Percentiles rank a stretch among this genome's conserved stretches.
These are phyloP conservation scores for Parietaria judaica DNA, from an alignment of 306 rosid species.

Conservation along the genomic window DNA sequence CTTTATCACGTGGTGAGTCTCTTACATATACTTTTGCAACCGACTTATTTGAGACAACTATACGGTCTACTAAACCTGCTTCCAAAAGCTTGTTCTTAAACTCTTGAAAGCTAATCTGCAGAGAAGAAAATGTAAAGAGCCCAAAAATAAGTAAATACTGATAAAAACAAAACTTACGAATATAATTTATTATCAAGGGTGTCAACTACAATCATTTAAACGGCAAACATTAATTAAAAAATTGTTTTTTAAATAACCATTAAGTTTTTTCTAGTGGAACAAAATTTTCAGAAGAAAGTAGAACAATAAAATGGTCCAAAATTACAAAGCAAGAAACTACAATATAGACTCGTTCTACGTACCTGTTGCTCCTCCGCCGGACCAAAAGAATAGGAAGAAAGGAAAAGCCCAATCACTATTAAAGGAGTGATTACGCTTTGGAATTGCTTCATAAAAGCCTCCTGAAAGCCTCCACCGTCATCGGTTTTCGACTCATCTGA, in stretches of 20 bases:
- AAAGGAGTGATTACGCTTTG: conserved; percentile 48
- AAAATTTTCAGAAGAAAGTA: no score
- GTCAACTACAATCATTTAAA: no score
- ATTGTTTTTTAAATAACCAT: no score
- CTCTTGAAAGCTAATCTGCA: conserved; percentile 97
- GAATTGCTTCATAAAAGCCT: conserved; percentile 44
- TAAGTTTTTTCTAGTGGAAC: no score
- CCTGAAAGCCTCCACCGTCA: conserved; percentile 50
- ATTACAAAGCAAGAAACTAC: no score
- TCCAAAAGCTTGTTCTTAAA: conserved; percentile 88
- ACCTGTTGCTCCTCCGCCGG: conserved; percentile 76
- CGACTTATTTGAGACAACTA: conserved; percentile 83
- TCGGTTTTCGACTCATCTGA: conserved; percentile 68
- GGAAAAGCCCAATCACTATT: conserved; percentile 48
- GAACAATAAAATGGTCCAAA: no score
- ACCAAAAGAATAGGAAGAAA: conserved; percentile 46
- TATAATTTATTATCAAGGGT: no score
- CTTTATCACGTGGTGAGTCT: conserved; percentile 43
- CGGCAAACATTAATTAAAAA: no score
- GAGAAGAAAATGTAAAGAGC: conserved; percentile 15
- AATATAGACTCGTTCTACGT: not conserved
- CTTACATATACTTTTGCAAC: conserved; percentile 86
- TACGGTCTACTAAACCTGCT: conserved; percentile 84
- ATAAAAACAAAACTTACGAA: no score
- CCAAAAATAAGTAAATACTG: not conserved